Evolutionary conservation across 306 rosid species (phyloP).

Genomic region (Leucaena leucocephala): DNA sequence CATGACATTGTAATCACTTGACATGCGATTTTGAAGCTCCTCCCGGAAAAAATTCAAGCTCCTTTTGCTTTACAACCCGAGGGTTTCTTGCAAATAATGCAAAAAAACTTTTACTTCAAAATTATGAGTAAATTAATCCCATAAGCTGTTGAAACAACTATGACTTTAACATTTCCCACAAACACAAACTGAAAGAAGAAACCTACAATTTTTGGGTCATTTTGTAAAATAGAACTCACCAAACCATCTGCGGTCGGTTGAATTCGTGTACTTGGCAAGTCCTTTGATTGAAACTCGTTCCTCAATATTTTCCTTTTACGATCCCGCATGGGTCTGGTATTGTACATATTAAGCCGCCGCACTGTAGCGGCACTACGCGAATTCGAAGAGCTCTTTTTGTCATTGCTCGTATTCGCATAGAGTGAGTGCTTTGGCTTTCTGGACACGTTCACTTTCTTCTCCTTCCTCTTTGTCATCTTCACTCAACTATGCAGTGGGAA

Average conservation of each 20-base stretch:
- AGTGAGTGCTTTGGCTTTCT: slow-evolving; percentile 92
- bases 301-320: slow-evolving; percentile 57
- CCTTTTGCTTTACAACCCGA: slow-evolving; percentile 77
- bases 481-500: background rate
- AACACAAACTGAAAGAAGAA: background rate
- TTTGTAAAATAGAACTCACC: slow-evolving; percentile 45
- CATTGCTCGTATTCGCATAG: slow-evolving; percentile 70
- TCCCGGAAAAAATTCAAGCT: slow-evolving; percentile 85
- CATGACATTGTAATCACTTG: slow-evolving; percentile 74
- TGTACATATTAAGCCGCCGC: slow-evolving; percentile 91
- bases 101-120: background rate
- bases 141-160: background rate
- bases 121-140: background rate
- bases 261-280: slow-evolving; percentile 78
- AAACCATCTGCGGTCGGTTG: slow-evolving; percentile 92
- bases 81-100: slow-evolving; percentile 58
- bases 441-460: slow-evolving; percentile 65
- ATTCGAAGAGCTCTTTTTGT: slow-evolving; percentile 36
- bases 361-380: slow-evolving; percentile 84
- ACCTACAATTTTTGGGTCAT: background rate
- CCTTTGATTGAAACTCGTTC: slow-evolving; percentile 71
- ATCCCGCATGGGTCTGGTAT: slow-evolving; percentile 68
- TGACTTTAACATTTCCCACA: background rate
- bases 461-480: slow-evolving; percentile 69
- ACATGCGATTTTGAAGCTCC: slow-evolving; percentile 67